Conservation (phyloP, 1,139 yeast genomes). For the Magnusiomyces fungicola region DNA sequence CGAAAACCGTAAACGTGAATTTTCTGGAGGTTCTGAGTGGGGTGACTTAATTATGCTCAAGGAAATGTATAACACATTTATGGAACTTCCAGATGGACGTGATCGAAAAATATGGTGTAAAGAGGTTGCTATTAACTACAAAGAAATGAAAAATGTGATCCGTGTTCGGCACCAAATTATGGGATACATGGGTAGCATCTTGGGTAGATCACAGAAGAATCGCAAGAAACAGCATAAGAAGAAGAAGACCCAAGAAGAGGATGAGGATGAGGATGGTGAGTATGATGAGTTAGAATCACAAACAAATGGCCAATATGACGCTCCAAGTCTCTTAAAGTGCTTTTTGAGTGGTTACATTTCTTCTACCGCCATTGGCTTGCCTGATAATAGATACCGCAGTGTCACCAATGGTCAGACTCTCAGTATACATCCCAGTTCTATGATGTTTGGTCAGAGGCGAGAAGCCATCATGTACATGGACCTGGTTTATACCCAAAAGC, state of each 20-base stretch:
- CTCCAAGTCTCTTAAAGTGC: constrained; percentile 54
- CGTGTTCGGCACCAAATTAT: constrained; percentile 70
- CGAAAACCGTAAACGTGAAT: constrained; percentile 39
- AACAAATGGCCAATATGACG: constrained; percentile 35
- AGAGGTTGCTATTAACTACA: constrained; percentile 63
- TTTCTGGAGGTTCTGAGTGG: constrained; percentile 59
- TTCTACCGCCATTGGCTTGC: constrained; percentile 90
- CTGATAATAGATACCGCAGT: constrained; percentile 88
- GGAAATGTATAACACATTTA: constrained; percentile 62
- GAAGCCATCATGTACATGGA: constrained; percentile 94
- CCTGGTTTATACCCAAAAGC: constrained; percentile 86
- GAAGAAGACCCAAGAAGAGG: constrained; percentile 17
- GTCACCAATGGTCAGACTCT: constrained; percentile 55
- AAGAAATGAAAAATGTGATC: constrained; percentile 73
- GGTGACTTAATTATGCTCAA: constrained; percentile 85
- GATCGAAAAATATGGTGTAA: constrained; percentile 78
- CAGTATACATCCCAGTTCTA: constrained; percentile 86
- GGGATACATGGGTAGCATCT: constrained; percentile 49
- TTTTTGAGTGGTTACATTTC: constrained; percentile 75
- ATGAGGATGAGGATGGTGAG: constrained; percentile 17
- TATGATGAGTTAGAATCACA: constrained; percentile 15
- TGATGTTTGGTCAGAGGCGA: constrained; percentile 70
- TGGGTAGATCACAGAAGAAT: background rate
- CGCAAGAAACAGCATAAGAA: background rate
- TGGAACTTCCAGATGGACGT: constrained; percentile 32